These are phyloP conservation scores for Malus orientalis DNA, from an alignment of 306 rosid species.

Conservation along the genomic window DNA sequence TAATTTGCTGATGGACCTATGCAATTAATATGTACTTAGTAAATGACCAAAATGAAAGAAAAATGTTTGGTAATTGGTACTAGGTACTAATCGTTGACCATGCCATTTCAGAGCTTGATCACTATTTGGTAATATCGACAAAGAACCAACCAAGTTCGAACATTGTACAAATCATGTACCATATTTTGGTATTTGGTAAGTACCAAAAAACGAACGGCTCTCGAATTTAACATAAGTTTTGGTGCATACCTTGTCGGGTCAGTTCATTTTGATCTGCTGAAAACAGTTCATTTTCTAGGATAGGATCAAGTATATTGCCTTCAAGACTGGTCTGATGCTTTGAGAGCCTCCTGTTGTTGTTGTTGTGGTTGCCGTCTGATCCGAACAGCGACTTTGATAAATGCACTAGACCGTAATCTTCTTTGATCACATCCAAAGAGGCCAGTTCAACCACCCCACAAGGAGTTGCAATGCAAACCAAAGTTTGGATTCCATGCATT, in stretches of 20 bases:
- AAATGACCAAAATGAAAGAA: background rate
- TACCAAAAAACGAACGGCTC: background rate
- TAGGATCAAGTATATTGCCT: background rate
- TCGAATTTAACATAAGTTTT: background rate
- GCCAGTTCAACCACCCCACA: too few relatives aligned
- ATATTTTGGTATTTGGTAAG: background rate
- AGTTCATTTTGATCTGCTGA: background rate
- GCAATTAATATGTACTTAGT: background rate
- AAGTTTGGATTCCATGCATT: too few relatives aligned
- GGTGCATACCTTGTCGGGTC: background rate
- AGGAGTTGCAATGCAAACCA: too few relatives aligned
- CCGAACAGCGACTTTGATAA: slow-evolving; percentile 22
- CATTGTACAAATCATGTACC: background rate
- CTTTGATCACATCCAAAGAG: background rate
- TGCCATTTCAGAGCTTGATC: background rate
- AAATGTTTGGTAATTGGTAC: background rate
- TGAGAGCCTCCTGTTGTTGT: background rate
- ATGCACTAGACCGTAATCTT: slow-evolving; percentile 22
- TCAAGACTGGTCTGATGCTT: background rate
- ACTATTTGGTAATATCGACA: background rate
- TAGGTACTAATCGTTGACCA: background rate
- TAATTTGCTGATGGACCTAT: too few relatives aligned
- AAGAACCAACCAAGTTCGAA: background rate
- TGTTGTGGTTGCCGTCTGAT: background rate
- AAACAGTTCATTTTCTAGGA: background rate